These are phyloP conservation scores for Leptomonas seymouri DNA, from an alignment of 208 protist species.

Conservation along the genomic window DNA sequence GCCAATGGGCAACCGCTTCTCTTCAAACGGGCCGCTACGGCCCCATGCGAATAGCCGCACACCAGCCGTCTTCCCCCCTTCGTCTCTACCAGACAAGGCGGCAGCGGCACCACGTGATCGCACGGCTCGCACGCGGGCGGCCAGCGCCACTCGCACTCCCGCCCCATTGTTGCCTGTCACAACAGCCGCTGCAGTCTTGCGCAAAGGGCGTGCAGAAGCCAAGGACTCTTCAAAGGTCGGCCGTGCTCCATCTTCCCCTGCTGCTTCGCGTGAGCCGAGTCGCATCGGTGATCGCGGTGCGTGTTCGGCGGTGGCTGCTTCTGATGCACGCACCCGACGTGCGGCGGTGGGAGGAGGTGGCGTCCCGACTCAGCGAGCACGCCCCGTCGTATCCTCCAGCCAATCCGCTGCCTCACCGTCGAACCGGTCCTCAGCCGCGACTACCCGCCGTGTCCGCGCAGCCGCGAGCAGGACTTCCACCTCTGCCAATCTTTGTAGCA, in stretches of 20 bases:
- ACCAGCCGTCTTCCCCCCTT: not conserved
- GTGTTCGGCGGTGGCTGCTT: not conserved
- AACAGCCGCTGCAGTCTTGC: not conserved
- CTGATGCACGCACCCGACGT: not conserved
- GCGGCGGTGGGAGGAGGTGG: not conserved
- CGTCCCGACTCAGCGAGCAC: not conserved
- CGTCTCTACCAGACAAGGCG: not conserved
- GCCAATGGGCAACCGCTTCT: not conserved
- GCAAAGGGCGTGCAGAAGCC: not conserved
- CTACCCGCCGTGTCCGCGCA: not conserved
- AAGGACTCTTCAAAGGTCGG: not conserved
- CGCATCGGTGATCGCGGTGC: not conserved
- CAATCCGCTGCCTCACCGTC: not conserved
- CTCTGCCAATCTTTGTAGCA: not conserved
- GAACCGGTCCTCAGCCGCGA: not conserved
- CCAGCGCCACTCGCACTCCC: not conserved
- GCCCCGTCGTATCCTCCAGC: not conserved
- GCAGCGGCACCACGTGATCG: not conserved
- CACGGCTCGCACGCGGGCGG: not conserved
- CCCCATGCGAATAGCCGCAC: not conserved
- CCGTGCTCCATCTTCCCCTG: conserved; percentile 1
- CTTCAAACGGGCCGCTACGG: not conserved
- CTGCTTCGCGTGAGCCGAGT: not conserved
- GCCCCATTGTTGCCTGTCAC: not conserved
- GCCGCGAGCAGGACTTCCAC: not conserved